Conservation (phyloP, 2,329 filamentous ascomycete species). For the Nemania sp. region DNA sequence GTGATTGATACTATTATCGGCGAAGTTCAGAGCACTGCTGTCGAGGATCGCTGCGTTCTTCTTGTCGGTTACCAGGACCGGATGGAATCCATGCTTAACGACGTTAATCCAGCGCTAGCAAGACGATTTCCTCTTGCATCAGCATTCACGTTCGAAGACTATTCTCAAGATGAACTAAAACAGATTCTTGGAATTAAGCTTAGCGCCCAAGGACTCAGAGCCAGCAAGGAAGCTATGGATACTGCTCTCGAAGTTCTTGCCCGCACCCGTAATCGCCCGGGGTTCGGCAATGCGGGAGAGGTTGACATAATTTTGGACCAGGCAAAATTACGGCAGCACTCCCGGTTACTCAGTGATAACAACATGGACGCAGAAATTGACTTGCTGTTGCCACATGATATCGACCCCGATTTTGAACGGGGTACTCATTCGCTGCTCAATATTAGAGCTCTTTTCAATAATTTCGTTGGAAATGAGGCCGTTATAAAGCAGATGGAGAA, state of each 20-base stretch:
- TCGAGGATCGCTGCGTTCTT: constrained; percentile 65
- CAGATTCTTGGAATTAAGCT: constrained; percentile 60
- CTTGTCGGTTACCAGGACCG: constrained; percentile 63
- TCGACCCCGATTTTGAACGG: constrained; percentile 3
- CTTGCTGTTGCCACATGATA: constrained; percentile 3
- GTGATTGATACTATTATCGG: constrained; percentile 66
- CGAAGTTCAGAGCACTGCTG: constrained; percentile 60
- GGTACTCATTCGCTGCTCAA: not conserved
- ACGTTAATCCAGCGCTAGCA: constrained; percentile 61
- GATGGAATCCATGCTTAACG: constrained; percentile 64
- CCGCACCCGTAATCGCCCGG: constrained; percentile 55
- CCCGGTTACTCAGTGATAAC: not conserved
- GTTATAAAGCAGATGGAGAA: constrained; percentile 43
- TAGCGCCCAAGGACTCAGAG: constrained; percentile 48
- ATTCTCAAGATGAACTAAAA: constrained; percentile 54
- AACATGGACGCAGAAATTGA: not conserved
- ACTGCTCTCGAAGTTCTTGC: constrained; percentile 54
- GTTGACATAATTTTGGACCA: constrained; percentile 58
- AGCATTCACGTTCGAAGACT: constrained; percentile 66
- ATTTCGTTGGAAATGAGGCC: constrained; percentile 4
- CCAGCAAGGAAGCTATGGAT: constrained; percentile 49
- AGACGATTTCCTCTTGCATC: constrained; percentile 59
- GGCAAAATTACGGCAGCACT: constrained; percentile 18
- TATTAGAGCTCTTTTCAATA: not conserved
- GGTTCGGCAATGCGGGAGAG: constrained; percentile 66